Conservation (phyloP, 225 moss, liverwort and hornwort genomes). For the Marchantia polymorpha region DNA sequence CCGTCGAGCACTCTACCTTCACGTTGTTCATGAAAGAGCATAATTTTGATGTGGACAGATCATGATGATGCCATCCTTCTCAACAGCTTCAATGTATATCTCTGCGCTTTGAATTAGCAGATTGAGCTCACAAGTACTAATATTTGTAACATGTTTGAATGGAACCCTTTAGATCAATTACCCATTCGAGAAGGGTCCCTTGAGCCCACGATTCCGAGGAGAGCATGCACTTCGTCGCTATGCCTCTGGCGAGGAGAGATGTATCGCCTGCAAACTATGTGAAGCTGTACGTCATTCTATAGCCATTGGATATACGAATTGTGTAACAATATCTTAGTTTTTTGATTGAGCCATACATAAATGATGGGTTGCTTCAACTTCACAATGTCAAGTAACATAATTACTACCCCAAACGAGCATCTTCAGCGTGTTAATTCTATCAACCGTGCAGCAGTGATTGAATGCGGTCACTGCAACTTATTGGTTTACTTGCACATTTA, state of each 20-base stretch:
- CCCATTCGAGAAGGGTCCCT: conserved; percentile 94
- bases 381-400: neutral
- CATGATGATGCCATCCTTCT: neutral
- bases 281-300: conserved; percentile 68
- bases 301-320: neutral
- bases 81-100: neutral
- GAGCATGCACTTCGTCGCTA: conserved; percentile 96
- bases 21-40: neutral
- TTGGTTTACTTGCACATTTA: neutral
- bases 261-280: conserved; percentile 99
- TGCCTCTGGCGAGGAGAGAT: conserved; percentile 96
- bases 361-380: neutral
- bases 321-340: neutral
- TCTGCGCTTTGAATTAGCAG: neutral
- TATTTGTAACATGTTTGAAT: neutral
- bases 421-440: neutral
- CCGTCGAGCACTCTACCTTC: neutral
- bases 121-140: neutral
- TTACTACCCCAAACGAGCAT: neutral
- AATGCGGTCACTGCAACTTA: neutral
- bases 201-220: conserved; percentile 95
- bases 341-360: neutral
- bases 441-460: neutral
- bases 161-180: conserved; percentile 70
- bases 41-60: too few relatives aligned